Evolutionary conservation across 305 asterid genomes (phyloP).

Genomic region (Andrographis paniculata): DNA sequence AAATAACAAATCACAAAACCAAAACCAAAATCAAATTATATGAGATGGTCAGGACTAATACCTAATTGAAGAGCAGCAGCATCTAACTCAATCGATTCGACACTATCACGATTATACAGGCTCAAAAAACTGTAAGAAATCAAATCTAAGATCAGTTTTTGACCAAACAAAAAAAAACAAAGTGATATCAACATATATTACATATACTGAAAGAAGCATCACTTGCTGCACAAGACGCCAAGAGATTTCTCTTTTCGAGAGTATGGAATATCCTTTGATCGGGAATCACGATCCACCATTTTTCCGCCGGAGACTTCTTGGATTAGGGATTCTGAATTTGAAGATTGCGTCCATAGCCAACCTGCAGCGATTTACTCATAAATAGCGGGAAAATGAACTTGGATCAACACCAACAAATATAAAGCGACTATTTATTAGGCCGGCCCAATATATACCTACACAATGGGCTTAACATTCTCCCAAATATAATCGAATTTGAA

Average conservation of each 20-base stretch:
- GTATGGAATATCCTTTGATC: conserved; percentile 33
- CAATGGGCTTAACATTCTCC: too few species aligned
- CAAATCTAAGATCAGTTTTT: conserved; percentile 3
- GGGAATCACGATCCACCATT: conserved; percentile 42
- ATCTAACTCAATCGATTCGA: conserved; percentile 51
- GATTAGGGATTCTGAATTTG: too few species aligned
- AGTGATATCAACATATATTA: not conserved
- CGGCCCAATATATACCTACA: too few species aligned
- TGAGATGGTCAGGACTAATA: conserved; percentile 9
- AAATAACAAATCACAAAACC: not conserved
- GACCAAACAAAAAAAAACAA: not conserved
- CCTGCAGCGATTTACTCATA: too few species aligned
- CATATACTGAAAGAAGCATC: not conserved
- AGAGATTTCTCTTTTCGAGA: conserved; percentile 66
- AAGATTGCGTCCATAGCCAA: too few species aligned
- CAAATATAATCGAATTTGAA: too few species aligned
- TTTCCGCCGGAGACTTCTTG: too few species aligned
- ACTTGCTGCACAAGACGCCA: conserved; percentile 64
- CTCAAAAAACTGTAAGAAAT: conserved; percentile 43
- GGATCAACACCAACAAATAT: too few species aligned
- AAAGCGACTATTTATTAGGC: too few species aligned
- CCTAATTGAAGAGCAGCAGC: conserved; percentile 54
- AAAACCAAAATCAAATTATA: not conserved
- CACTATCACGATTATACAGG: conserved; percentile 46
- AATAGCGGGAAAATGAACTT: too few species aligned